Base-by-base conservation (phyloP, 148 eudicot genomes). In the Linanthus parryae region DNA sequence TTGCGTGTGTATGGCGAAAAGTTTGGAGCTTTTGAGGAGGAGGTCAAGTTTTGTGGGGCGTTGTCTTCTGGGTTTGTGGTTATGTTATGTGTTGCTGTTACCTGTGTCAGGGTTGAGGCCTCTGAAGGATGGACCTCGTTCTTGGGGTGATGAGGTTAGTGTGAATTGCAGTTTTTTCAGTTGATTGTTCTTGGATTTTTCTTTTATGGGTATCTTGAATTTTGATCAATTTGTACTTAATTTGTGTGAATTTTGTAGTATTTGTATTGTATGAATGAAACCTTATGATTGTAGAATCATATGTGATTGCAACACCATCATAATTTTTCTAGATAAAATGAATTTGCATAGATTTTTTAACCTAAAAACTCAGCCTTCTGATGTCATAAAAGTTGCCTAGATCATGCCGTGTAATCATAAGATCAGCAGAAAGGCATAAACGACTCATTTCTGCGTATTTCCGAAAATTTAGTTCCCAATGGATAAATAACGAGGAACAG, bases 141-240 rank as follows among this genome's bases (percentile, higher is more conserved):
- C 94, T 12, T 85, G 90, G 95, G 95, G 95, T 13, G 97, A 89
- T 63, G 95, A 89, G 97, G 97, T 89, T 50, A 44, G 90, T 74
- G 4, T 26, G 4, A 44, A 56, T 27, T 20, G 9, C 40, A 7
- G 16, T 22, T 42, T 20, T 5, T 22, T 28, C 13, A 8, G 3
- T 35, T 25, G 13, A 22, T 3, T 19, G 24, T 12, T 35, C 2
- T 8, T 12, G 22, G 13, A 15, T 44, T 0, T 21, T 1, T 19
- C 10, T 17, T 30, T 44, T 16, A 22, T 40, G 21, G 2, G 24
- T 44, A 7, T 13, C 28, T 18, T 57, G 16, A 2, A 14, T 57
- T 47, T 15, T 12, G 21, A 28, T 21, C 29, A 39, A 7, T 13
- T 44, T 54, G 18, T 53, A 35, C 33, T 45, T 59, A 19, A 9